Conservation (phyloP, 768 basidiomycete species). For the Rhizopogon vesiculosus region DNA sequence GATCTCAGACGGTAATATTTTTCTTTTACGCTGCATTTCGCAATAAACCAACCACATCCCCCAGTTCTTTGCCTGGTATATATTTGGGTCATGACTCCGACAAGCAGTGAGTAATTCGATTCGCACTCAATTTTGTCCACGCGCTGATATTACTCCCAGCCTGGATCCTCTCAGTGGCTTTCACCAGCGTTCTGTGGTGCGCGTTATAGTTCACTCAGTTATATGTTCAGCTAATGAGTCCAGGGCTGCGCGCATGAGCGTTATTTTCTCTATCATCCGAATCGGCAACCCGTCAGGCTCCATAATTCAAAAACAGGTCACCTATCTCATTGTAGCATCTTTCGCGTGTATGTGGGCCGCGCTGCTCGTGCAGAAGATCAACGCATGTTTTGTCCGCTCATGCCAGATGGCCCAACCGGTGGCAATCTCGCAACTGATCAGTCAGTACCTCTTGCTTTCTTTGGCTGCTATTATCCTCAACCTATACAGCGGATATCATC, state of each 20-base stretch:
- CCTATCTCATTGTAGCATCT: slow-evolving; percentile 6
- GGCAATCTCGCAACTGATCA: slow-evolving; percentile 13
- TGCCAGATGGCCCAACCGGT: slow-evolving; percentile 8
- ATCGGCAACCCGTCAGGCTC: slow-evolving; percentile 11
- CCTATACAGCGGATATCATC: background rate
- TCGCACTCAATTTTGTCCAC: background rate
- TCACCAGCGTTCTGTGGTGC: slow-evolving; percentile 18
- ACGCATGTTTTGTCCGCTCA: background rate
- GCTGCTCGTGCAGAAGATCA: slow-evolving; percentile 7
- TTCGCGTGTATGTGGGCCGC: slow-evolving; percentile 12
- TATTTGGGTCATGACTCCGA: slow-evolving; percentile 1
- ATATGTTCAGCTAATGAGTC: background rate
- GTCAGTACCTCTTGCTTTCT: slow-evolving; percentile 9
- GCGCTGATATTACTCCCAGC: background rate
- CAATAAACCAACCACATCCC: background rate
- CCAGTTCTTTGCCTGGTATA: slow-evolving; percentile 7
- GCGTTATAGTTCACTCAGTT: too few species aligned
- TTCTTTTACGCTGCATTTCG: background rate
- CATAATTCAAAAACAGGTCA: slow-evolving; percentile 2
- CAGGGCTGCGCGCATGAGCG: slow-evolving; percentile 21
- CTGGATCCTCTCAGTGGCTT: slow-evolving; percentile 14
- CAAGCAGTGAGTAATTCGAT: slow-evolving; percentile 4
- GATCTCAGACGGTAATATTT: slow-evolving; percentile 4
- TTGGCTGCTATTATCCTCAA: background rate
- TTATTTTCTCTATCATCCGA: slow-evolving; percentile 18